Conservation (phyloP, 345 rosid genomes). For the Eucalyptus marginata region DNA sequence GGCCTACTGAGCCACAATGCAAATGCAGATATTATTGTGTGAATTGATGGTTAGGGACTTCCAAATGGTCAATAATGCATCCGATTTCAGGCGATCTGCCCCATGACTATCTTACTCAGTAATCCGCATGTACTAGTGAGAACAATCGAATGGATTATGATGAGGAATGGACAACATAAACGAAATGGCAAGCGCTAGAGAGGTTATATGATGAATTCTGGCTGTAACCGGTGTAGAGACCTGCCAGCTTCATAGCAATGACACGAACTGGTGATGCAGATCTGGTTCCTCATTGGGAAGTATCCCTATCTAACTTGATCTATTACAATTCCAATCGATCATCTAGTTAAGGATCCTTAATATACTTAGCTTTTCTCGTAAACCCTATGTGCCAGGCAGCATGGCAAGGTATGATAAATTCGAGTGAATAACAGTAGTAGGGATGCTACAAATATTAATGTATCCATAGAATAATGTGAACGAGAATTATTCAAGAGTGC, state of each 20-base stretch:
- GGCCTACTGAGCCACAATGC: background rate
- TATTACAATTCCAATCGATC: background rate
- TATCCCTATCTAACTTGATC: background rate
- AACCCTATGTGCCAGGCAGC: background rate
- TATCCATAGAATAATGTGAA: background rate
- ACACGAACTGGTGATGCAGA: background rate
- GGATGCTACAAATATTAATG: background rate
- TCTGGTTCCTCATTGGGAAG: background rate
- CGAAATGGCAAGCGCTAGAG: background rate
- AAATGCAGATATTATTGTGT: background rate
- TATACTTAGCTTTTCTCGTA: background rate
- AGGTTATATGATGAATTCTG: background rate
- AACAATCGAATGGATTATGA: background rate
- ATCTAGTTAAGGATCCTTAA: background rate
- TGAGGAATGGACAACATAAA: background rate
- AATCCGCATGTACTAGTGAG: background rate
- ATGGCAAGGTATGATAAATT: background rate
- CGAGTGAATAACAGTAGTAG: background rate
- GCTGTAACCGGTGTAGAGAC: background rate
- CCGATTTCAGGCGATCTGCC: background rate
- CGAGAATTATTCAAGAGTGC: background rate
- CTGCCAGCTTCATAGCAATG: background rate
- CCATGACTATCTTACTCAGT: background rate
- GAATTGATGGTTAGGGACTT: background rate
- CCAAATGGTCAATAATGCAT: background rate